A percentile compares a stretch with the other conserved stretches of the same genome.
phyloP scores from a whole-genome alignment of 2,329 filamentous ascomycete species.

The Aspergillus novofumigatus region DNA sequence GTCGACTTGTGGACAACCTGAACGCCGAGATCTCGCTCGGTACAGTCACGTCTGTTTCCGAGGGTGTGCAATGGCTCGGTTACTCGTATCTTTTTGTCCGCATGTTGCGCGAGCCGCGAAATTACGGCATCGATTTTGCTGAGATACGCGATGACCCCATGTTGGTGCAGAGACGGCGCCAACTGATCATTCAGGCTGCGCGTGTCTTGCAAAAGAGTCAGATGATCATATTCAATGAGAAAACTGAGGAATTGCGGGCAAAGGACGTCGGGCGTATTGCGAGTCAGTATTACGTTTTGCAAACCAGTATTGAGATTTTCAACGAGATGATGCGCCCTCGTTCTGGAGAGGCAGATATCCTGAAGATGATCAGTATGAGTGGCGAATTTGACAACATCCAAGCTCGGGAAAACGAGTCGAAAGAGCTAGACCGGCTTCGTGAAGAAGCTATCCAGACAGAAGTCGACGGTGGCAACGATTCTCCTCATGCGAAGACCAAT shows the following conservation, averaged over 20 bases:
- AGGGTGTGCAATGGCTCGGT: slow-evolving; percentile 94
- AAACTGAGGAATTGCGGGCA: slow-evolving; percentile 83
- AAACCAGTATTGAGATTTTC: slow-evolving; percentile 92
- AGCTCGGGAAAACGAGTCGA: slow-evolving; percentile 81
- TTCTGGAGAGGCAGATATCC: slow-evolving; percentile 82
- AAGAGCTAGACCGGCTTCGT: slow-evolving; percentile 73
- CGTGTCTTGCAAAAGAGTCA: slow-evolving; percentile 84
- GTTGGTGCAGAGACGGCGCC: slow-evolving; percentile 77
- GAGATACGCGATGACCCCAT: slow-evolving; percentile 85
- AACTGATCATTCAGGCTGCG: slow-evolving; percentile 84
- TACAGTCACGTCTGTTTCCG: slow-evolving; percentile 88
- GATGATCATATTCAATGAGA: slow-evolving; percentile 98
- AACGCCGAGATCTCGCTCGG: slow-evolving; percentile 93
- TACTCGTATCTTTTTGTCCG: slow-evolving; percentile 97
- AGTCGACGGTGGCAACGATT: slow-evolving; percentile 63
- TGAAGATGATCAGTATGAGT: slow-evolving; percentile 96
- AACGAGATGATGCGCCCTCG: slow-evolving; percentile 87
- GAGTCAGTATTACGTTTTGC: slow-evolving; percentile 93
- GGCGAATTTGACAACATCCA: slow-evolving; percentile 98
- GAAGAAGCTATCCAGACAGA: slow-evolving; percentile 71
- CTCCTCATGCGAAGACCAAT: slow-evolving; percentile 87
- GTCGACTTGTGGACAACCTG: slow-evolving; percentile 90
- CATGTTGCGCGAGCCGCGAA: slow-evolving; percentile 86
- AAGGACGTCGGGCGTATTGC: slow-evolving; percentile 97
- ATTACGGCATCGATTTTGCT: slow-evolving; percentile 92